Conservation (phyloP, 371 early-diverging fungal genomes). For the Mortierella sp. region DNA sequence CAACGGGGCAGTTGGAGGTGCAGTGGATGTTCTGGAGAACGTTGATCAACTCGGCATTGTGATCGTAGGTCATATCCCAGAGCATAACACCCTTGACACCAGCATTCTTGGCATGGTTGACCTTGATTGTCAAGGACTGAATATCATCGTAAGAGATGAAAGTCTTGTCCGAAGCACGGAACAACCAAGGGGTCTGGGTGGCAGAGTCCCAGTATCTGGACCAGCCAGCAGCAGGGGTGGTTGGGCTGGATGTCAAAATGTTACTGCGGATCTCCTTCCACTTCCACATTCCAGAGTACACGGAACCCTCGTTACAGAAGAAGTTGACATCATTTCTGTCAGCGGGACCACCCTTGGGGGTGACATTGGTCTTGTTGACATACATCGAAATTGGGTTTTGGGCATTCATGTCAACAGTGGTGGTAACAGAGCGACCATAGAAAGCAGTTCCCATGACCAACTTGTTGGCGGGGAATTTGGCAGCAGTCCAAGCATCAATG, state of each 20-base stretch:
- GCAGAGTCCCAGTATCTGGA: conserved; percentile 49
- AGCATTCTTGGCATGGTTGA: conserved; percentile 64
- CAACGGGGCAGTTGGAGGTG: conserved; percentile 44
- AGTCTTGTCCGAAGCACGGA: conserved; percentile 59
- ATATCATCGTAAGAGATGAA: conserved; percentile 82
- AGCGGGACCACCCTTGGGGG: conserved; percentile 67
- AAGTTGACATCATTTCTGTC: conserved; percentile 64
- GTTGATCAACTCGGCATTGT: conserved; percentile 69
- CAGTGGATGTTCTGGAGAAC: conserved; percentile 61
- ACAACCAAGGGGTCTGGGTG: conserved; percentile 57
- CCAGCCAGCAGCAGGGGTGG: conserved; percentile 57
- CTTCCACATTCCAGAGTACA: conserved; percentile 70
- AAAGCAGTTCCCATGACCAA: conserved; percentile 78
- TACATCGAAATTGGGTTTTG: conserved; percentile 56
- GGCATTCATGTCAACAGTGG: conserved; percentile 64
- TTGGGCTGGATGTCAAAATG: conserved; percentile 46
- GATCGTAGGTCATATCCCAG: conserved; percentile 67
- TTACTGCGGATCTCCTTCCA: conserved; percentile 76
- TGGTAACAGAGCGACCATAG: conserved; percentile 78
- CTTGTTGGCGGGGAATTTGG: conserved; percentile 73
- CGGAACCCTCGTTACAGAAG: conserved; percentile 52
- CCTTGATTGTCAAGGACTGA: conserved; percentile 69
- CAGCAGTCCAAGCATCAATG: conserved; percentile 69
- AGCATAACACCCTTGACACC: conserved; percentile 75
- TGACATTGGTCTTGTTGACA: conserved; percentile 58